A percentile compares a stretch with the other conserved stretches of the same genome.
Evolutionary conservation across 2,329 filamentous ascomycete genomes (phyloP).

Genomic region (Cladosporium sphaerospermum): DNA sequence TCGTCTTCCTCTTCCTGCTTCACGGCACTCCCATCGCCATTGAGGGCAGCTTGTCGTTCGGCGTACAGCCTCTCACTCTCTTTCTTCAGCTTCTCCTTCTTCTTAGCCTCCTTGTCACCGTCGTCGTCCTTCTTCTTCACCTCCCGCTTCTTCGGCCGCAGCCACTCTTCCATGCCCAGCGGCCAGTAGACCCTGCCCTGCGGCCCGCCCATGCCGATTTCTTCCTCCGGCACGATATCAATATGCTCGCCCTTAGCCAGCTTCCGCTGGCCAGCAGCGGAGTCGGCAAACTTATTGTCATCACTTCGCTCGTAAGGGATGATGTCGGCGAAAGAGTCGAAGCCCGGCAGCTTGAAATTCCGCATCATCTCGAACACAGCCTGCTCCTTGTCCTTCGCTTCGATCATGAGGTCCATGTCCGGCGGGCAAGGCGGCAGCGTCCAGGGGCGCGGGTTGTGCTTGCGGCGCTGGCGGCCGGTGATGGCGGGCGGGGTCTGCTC

Average conservation of each 20-base stretch:
- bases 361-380: slow-evolving; percentile 92
- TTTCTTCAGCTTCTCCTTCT: slow-evolving; percentile 30
- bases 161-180: slow-evolving; percentile 81
- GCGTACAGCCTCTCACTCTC: slow-evolving; percentile 24
- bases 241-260: slow-evolving; percentile 12
- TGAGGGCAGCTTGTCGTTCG: slow-evolving; percentile 21
- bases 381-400: slow-evolving; percentile 97
- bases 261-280: slow-evolving; percentile 10
- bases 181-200: slow-evolving; percentile 86
- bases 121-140: slow-evolving; percentile 45
- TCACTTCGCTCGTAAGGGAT: slow-evolving; percentile 71
- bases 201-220: slow-evolving; percentile 80
- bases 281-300: slow-evolving; percentile 53
- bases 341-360: slow-evolving; percentile 75
- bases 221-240: slow-evolving; percentile 53
- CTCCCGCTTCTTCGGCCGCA: slow-evolving; percentile 70
- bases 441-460: slow-evolving; percentile 74
- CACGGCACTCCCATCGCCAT: slow-evolving; percentile 13
- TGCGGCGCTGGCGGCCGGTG: slow-evolving; percentile 70
- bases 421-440: slow-evolving; percentile 74
- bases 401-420: slow-evolving; percentile 96
- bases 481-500: slow-evolving; percentile 72
- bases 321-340: slow-evolving; percentile 68
- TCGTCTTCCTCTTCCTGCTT: slow-evolving; percentile 22
- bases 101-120: slow-evolving; percentile 20